Conservation (phyloP, 2,329 filamentous ascomycete genomes). For the Botrytis medusae region DNA sequence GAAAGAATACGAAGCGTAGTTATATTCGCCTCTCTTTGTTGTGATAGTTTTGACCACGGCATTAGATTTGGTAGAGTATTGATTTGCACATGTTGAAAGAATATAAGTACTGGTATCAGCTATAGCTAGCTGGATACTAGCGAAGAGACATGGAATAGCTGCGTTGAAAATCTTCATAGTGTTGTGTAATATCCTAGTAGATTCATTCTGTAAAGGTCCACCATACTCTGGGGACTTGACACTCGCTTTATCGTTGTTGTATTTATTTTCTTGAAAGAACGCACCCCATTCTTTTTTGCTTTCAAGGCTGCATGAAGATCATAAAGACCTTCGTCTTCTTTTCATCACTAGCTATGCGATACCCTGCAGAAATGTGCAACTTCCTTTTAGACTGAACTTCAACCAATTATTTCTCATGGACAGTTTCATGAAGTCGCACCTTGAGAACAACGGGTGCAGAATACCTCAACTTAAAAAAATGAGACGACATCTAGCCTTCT, state of each 20-base stretch:
- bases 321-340: background rate
- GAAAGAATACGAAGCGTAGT: background rate
- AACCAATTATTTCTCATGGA: background rate
- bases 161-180: background rate
- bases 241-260: background rate
- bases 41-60: background rate
- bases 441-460: background rate
- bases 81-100: background rate
- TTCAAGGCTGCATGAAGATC: background rate
- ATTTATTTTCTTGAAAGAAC: background rate
- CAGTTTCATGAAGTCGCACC: background rate
- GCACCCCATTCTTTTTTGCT: background rate
- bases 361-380: background rate
- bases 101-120: background rate
- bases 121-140: background rate
- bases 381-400: background rate
- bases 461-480: background rate
- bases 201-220: background rate
- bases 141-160: background rate
- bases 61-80: background rate
- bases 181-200: background rate
- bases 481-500: background rate
- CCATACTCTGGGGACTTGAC: background rate
- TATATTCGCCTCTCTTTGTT: background rate
- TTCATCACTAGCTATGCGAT: background rate